These are phyloP conservation scores for Cryptococcus wingfieldii DNA, from an alignment of 1,284 basidiomycete genomes.

Conservation along the genomic window DNA sequence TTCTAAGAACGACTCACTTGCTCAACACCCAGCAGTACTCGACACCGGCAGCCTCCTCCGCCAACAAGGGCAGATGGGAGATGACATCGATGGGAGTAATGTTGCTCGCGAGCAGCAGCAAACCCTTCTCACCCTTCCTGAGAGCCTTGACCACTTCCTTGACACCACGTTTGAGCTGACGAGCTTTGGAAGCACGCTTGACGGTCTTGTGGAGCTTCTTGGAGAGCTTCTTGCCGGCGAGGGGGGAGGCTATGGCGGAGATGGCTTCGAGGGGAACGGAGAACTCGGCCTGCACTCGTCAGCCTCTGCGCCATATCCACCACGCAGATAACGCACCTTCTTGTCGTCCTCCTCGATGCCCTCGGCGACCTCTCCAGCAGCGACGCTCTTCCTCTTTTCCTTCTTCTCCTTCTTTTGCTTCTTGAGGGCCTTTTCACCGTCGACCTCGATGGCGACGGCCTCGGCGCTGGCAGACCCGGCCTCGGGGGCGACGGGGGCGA, in stretches of 20 bases:
- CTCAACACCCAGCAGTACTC: slow-evolving; percentile 68
- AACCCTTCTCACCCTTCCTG: slow-evolving; percentile 88
- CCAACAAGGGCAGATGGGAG: slow-evolving; percentile 89
- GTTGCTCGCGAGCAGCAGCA: slow-evolving; percentile 91
- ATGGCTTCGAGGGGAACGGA: slow-evolving; percentile 73
- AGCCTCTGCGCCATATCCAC: background rate
- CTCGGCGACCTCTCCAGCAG: slow-evolving; percentile 29
- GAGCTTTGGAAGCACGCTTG: slow-evolving; percentile 85
- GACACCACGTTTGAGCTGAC: slow-evolving; percentile 89
- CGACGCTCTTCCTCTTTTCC: slow-evolving; percentile 50
- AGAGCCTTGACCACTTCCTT: slow-evolving; percentile 97
- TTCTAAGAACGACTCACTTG: slow-evolving; percentile 38
- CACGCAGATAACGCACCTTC: slow-evolving; percentile 27
- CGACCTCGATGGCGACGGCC: slow-evolving; percentile 41
- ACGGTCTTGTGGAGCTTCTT: slow-evolving; percentile 91
- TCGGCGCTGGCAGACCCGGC: slow-evolving; percentile 39
- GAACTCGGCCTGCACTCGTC: slow-evolving; percentile 46
- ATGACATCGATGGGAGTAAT: slow-evolving; percentile 98
- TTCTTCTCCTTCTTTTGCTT: slow-evolving; percentile 51
- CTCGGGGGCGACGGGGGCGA: slow-evolving; percentile 25
- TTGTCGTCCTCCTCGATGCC: slow-evolving; percentile 31
- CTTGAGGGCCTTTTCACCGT: slow-evolving; percentile 35
- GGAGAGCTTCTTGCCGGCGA: slow-evolving; percentile 83
- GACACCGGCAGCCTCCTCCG: slow-evolving; percentile 82
- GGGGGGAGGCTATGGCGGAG: slow-evolving; percentile 81